These are phyloP conservation scores for Aspergillus sojae DNA, from an alignment of 2,329 filamentous ascomycete genomes.

Conservation along the genomic window DNA sequence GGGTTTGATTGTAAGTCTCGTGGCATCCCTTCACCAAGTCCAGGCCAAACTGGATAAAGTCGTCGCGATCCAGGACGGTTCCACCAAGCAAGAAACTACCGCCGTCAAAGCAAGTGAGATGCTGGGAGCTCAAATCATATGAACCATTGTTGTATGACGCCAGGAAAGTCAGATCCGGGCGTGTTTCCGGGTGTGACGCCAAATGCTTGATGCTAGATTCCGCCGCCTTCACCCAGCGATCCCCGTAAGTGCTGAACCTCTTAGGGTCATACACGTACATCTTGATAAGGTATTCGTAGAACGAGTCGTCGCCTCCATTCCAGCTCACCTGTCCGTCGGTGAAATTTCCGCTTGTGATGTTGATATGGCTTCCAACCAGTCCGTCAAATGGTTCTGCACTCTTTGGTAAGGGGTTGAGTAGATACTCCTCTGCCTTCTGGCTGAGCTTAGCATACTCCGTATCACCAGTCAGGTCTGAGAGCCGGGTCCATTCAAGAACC, in stretches of 20 bases:
- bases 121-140: slow-evolving; percentile 43
- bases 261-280: slow-evolving; percentile 79
- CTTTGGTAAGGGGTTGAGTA: slow-evolving; percentile 67
- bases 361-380: slow-evolving; percentile 69
- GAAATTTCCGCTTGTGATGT: slow-evolving; percentile 68
- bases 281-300: slow-evolving; percentile 90
- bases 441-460: slow-evolving; percentile 66
- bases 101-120: slow-evolving; percentile 77
- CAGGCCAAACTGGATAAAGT: slow-evolving; percentile 75
- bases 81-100: slow-evolving; percentile 86
- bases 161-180: slow-evolving; percentile 71
- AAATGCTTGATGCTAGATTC: slow-evolving; percentile 75
- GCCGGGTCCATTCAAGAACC: slow-evolving; percentile 79
- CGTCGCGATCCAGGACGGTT: slow-evolving; percentile 64
- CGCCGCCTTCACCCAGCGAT: slow-evolving; percentile 74
- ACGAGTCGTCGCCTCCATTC: slow-evolving; percentile 76
- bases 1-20: slow-evolving; percentile 69
- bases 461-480: slow-evolving; percentile 75
- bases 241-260: slow-evolving; percentile 66
- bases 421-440: slow-evolving; percentile 69
- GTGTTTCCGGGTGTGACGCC: slow-evolving; percentile 65
- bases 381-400: slow-evolving; percentile 74
- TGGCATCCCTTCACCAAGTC: slow-evolving; percentile 72
- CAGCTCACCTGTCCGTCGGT: slow-evolving; percentile 70
- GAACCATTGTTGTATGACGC: slow-evolving; percentile 40